A percentile compares a stretch with the other conserved stretches of the same genome.
These are phyloP conservation scores for Alternaria solani DNA, from an alignment of 2,329 filamentous ascomycete species.

Conservation along the genomic window DNA sequence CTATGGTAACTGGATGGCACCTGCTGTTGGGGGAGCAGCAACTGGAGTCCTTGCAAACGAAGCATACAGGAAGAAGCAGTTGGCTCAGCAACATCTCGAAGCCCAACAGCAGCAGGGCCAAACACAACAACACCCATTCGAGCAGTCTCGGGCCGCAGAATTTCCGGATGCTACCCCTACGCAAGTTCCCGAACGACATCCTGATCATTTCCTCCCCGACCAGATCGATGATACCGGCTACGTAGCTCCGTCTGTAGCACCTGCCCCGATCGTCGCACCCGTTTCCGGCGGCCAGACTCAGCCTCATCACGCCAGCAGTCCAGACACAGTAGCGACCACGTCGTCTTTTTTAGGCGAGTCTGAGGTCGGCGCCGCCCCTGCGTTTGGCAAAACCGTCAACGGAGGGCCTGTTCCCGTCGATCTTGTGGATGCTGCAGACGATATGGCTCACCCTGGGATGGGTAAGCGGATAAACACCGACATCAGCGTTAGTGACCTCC, in stretches of 20 bases:
- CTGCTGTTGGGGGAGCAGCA: constrained; percentile 55
- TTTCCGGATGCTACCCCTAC: constrained; percentile 11
- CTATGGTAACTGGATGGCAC: constrained; percentile 64
- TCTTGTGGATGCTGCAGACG: constrained; percentile 23
- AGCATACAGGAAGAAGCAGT: constrained; percentile 43
- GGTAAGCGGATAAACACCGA: constrained; percentile 55
- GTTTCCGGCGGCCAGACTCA: constrained; percentile 16
- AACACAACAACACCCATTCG: constrained; percentile 15
- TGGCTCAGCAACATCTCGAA: constrained; percentile 36
- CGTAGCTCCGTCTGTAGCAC: constrained; percentile 8
- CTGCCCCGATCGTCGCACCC: constrained; percentile 23
- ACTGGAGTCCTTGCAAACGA: constrained; percentile 53
- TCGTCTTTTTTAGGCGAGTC: constrained; percentile 45
- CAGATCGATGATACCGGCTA: constrained; percentile 23
- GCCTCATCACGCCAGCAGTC: constrained; percentile 18
- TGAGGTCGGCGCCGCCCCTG: constrained; percentile 38
- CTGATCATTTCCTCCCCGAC: constrained; percentile 22
- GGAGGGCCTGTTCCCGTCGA: constrained; percentile 40
- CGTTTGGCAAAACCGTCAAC: constrained; percentile 36
- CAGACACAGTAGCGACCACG: constrained; percentile 25
- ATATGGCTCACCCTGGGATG: constrained; percentile 57
- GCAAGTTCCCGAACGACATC: constrained; percentile 22
- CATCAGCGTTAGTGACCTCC: constrained; percentile 67
- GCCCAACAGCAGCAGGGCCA: constrained; percentile 33
- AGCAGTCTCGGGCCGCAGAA: constrained; percentile 6